phyloP scores from a whole-genome alignment of 257 asterid species.

The Voacanga thouarsii region DNA sequence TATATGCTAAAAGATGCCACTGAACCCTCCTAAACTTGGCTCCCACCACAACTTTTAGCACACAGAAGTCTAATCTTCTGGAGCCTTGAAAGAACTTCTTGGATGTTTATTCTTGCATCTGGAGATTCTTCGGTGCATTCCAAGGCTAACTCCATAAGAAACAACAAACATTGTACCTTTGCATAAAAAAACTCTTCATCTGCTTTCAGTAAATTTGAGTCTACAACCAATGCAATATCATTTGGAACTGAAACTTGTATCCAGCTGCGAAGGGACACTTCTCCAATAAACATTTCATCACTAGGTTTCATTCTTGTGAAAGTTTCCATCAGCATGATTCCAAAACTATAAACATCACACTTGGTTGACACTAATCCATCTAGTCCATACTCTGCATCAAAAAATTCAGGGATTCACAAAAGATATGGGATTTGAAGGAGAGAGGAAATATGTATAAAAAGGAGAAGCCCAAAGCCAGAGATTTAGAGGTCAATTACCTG shows the following conservation, averaged over 20 bases:
- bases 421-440: background rate
- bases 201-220: background rate
- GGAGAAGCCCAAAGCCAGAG: constrained; percentile 15
- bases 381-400: constrained; percentile 10
- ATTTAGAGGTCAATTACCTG: constrained; percentile 8
- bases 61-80: too few relatives aligned
- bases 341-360: background rate
- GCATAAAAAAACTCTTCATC: background rate
- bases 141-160: constrained; percentile 5
- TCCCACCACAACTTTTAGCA: too few relatives aligned
- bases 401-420: too few relatives aligned
- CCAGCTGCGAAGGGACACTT: background rate
- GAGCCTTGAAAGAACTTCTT: too few relatives aligned
- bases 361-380: constrained; percentile 10
- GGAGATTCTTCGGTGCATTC: background rate
- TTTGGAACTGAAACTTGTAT: constrained; percentile 1
- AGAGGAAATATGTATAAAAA: background rate
- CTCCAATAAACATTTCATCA: constrained; percentile 11
- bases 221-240: background rate
- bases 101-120: background rate
- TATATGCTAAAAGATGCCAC: too few relatives aligned
- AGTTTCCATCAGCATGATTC: too few relatives aligned
- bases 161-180: background rate
- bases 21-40: too few relatives aligned
- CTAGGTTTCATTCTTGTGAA: constrained; percentile 5